A percentile compares a stretch with the other conserved stretches of the same genome.
Evolutionary conservation across 2,329 filamentous ascomycete genomes (phyloP).

Genomic region (Parascedosporium putredinis): DNA sequence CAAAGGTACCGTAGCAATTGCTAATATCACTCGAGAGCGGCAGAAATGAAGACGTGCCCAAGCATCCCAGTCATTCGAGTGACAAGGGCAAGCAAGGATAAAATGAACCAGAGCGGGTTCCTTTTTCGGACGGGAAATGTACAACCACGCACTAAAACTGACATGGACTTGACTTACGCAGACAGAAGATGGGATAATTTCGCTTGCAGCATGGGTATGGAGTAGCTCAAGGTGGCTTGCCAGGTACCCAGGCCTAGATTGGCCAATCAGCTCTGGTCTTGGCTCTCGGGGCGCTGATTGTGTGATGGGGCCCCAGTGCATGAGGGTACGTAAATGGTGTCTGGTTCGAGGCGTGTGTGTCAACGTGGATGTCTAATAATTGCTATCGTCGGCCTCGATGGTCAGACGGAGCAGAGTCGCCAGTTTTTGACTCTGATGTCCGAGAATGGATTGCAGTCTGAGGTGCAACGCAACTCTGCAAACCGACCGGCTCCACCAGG

Average conservation of each 20-base stretch:
- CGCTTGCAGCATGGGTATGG: slow-evolving; percentile 7
- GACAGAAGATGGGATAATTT: slow-evolving; percentile 8
- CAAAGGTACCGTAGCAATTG: not conserved
- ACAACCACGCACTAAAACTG: not conserved
- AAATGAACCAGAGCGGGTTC: slow-evolving; percentile 1
- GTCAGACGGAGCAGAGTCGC: too few species aligned
- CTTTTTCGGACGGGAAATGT: not conserved
- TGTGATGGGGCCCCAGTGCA: not conserved
- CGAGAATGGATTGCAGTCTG: too few species aligned
- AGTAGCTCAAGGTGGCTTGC: slow-evolving; percentile 3
- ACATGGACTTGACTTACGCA: slow-evolving; percentile 5
- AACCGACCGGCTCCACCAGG: too few species aligned
- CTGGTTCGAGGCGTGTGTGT: not conserved
- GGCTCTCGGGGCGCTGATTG: not conserved
- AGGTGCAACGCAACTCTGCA: too few species aligned
- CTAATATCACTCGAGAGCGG: not conserved
- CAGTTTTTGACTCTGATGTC: too few species aligned
- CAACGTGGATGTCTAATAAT: not conserved
- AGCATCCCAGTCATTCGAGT: not conserved
- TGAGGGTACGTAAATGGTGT: not conserved
- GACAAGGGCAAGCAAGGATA: slow-evolving; percentile 1
- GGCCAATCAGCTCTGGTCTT: slow-evolving; percentile 2
- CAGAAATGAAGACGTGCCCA: not conserved
- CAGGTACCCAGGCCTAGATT: not conserved
- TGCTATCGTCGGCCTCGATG: not conserved